A percentile compares a stretch with the other conserved stretches of the same genome.
phyloP scores from a whole-genome alignment of 2,329 filamentous ascomycete genomes.

The Colletotrichum higginsianum region DNA sequence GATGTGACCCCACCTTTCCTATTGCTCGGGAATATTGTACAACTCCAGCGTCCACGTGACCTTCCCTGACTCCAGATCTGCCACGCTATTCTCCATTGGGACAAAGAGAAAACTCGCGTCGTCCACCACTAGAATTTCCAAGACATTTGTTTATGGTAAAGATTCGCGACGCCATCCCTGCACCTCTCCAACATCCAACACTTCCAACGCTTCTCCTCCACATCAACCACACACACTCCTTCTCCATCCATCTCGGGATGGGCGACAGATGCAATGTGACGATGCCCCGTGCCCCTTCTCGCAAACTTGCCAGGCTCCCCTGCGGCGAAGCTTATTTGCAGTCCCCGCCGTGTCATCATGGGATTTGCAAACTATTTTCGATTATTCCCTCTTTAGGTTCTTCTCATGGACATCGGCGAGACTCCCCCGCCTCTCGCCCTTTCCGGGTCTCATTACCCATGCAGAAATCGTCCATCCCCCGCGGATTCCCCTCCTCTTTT shows the following conservation, averaged over 20 bases:
- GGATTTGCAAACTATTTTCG: constrained; percentile 37
- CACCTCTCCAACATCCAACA: neutral
- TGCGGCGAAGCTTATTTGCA: constrained; percentile 30
- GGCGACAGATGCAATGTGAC: constrained; percentile 23
- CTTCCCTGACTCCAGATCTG: rapidly evolving
- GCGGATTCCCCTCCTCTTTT: constrained; percentile 32
- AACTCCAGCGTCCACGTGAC: neutral
- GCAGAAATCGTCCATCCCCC: constrained; percentile 23
- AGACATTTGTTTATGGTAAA: neutral
- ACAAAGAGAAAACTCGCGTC: too few species aligned
- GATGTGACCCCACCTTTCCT: neutral
- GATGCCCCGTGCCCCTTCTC: constrained; percentile 9
- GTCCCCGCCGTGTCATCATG: constrained; percentile 36
- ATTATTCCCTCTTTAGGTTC: constrained; percentile 34
- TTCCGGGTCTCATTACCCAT: neutral
- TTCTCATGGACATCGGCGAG: too few species aligned
- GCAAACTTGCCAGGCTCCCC: neutral
- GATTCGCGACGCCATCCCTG: constrained; percentile 27
- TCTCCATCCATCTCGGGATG: constrained; percentile 17
- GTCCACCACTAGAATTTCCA: neutral
- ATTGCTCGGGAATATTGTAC: neutral
- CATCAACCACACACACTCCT: constrained; percentile 2
- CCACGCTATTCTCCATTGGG: neutral
- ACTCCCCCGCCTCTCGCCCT: neutral
- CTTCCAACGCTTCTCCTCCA: constrained; percentile 24